These are phyloP conservation scores for Schwanniomyces occidentalis DNA, from an alignment of 805 yeast species.

Conservation along the genomic window DNA sequence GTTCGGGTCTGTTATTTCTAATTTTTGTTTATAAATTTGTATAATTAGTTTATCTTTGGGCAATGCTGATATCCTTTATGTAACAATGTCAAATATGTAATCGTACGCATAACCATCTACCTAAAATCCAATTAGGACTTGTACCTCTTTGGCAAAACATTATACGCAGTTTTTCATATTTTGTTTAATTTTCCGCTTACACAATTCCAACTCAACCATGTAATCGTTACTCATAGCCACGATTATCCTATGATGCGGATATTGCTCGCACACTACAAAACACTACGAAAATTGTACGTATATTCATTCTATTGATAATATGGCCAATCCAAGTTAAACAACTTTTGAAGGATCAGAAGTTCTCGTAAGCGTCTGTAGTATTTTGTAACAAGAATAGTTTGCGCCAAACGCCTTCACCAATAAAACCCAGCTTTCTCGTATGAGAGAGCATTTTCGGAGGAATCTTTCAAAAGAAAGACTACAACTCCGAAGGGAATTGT, in stretches of 20 bases:
- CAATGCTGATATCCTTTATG: slow-evolving; percentile 7
- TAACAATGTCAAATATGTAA: slow-evolving; percentile 3
- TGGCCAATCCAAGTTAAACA: slow-evolving; percentile 6
- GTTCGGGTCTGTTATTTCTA: slow-evolving; percentile 5
- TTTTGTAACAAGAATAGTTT: slow-evolving; percentile 46
- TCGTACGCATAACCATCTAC: slow-evolving; percentile 2
- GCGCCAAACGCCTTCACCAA: slow-evolving; percentile 53
- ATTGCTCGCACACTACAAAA: no score
- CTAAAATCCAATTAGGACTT: not conserved
- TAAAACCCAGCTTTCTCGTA: slow-evolving; percentile 39
- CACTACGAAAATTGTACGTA: no score
- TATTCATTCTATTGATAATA: no score
- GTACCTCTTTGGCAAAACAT: not conserved
- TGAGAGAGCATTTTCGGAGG: slow-evolving; percentile 34
- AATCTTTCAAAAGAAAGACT: slow-evolving; percentile 31
- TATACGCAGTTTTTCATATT: slow-evolving; percentile 2
- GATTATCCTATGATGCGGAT: no score
- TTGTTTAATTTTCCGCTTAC: not conserved
- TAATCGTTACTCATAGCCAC: no score
- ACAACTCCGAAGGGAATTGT: slow-evolving; percentile 46
- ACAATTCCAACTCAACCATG: no score
- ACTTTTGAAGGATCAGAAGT: slow-evolving; percentile 39
- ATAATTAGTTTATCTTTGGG: slow-evolving; percentile 9
- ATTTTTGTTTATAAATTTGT: slow-evolving; percentile 6
- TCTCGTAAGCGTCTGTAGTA: slow-evolving; percentile 42